phyloP scores from a whole-genome alignment of 306 rosid genomes.

The Hippophae rhamnoides region DNA sequence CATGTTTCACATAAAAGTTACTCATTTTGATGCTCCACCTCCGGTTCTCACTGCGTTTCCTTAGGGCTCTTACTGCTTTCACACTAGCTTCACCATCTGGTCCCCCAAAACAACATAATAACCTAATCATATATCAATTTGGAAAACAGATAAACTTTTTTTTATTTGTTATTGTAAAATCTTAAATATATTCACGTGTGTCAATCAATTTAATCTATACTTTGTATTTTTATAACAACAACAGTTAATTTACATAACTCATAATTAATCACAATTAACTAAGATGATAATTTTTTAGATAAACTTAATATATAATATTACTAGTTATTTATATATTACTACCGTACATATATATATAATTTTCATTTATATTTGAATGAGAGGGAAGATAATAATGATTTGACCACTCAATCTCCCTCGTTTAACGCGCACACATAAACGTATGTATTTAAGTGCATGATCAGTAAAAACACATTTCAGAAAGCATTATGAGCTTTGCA shows the following conservation, averaged over 20 bases:
- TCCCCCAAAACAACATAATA: slow-evolving; percentile 36
- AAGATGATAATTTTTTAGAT: too few species aligned
- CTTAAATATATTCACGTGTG: too few species aligned
- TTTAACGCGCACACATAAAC: slow-evolving; percentile 60
- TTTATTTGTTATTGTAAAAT: background rate
- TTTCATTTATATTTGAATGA: background rate
- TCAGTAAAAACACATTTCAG: slow-evolving; percentile 40
- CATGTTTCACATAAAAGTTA: too few species aligned
- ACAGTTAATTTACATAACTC: too few species aligned
- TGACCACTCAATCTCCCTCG: slow-evolving; percentile 80
- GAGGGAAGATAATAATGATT: slow-evolving; percentile 40
- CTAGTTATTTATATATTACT: too few species aligned
- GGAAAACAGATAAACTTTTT: too few species aligned
- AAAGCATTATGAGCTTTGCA: slow-evolving; percentile 29
- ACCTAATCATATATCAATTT: slow-evolving; percentile 31
- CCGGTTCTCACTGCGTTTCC: slow-evolving; percentile 34
- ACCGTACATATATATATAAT: background rate
- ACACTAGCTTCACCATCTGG: slow-evolving; percentile 15
- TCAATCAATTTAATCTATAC: too few species aligned
- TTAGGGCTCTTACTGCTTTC: slow-evolving; percentile 25
- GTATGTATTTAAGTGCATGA: slow-evolving; percentile 50
- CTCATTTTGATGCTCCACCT: background rate
- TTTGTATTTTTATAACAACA: too few species aligned
- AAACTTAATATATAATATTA: too few species aligned
- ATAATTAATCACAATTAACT: too few species aligned